A percentile compares a stretch with the other conserved stretches of the same genome.
Conservation (phyloP, 2,329 filamentous ascomycete genomes). For the Endocalyx cinctus region DNA sequence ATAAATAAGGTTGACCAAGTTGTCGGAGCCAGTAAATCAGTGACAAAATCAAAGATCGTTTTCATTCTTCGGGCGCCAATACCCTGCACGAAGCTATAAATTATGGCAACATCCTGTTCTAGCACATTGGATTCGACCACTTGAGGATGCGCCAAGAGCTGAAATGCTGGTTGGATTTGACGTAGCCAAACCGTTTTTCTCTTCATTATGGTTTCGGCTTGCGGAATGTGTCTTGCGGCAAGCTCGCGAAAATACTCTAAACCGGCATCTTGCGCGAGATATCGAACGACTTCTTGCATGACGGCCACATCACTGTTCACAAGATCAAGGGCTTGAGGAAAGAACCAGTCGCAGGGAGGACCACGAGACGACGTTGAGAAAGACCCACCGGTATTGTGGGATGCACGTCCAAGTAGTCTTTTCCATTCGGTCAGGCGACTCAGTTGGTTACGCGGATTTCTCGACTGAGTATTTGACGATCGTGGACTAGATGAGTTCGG, state of each 20-base stretch:
- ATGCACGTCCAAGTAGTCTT: no score
- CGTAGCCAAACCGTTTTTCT: slow-evolving; percentile 17
- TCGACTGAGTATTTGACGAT: not conserved
- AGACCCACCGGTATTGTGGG: no score
- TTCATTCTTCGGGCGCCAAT: slow-evolving; percentile 27
- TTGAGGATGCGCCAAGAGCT: slow-evolving; percentile 29
- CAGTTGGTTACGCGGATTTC: not conserved
- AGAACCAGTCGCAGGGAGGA: no score
- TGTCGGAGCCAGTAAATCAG: slow-evolving; percentile 16
- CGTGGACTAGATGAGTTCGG: not conserved
- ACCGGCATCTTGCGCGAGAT: no score
- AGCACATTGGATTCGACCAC: slow-evolving; percentile 33
- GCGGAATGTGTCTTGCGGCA: slow-evolving; percentile 17
- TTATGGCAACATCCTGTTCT: slow-evolving; percentile 30
- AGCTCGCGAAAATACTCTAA: slow-evolving; percentile 6
- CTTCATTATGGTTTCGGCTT: not conserved
- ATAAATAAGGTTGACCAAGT: slow-evolving; percentile 10
- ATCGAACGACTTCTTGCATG: no score
- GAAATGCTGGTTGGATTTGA: slow-evolving; percentile 29
- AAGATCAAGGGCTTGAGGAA: no score
- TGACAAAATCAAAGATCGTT: slow-evolving; percentile 27
- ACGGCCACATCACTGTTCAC: no score
- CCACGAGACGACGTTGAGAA: no score
- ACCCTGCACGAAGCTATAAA: slow-evolving; percentile 32
- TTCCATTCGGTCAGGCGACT: no score